Base-by-base conservation (phyloP, 2,329 filamentous ascomycete species). In the Trichoderma harzianum region DNA sequence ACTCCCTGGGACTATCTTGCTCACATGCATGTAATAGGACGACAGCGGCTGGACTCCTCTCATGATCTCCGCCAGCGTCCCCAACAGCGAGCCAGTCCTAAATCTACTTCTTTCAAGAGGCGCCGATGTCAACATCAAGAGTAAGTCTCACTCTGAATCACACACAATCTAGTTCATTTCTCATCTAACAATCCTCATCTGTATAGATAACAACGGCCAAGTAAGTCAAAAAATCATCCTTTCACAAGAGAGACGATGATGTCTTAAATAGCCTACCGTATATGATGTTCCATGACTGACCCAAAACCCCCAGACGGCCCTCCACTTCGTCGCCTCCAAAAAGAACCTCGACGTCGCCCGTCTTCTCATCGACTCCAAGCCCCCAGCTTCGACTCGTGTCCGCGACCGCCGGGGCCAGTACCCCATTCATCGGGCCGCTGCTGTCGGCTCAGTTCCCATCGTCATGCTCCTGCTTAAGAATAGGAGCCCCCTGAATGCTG, bases 281-380 rank as follows among this genome's bases (percentile, higher is more conserved):
- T 47, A 16, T 30, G 7, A 43, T 7, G 18, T 8, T 43, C 18
- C 3, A 10, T 43, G 7, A 18, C 60, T 70, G 39, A 70, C 43
- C 43, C 16, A 26, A 24, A 28, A 5, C 32, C 36, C 24, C 32
- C 76, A 97, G 89, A 97, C 94, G 26, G 93, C 92, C 11, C 88
- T 99, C 24, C 95, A 98, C 82, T 97, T 98, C 79, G 90, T 94
- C 63, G 92, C 93, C 16, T 97, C 94, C 36, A 99, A 99, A 82
- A 90, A 89, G 77, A 95, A 97, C 79, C 84, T 98, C 58, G 93
- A 97, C 74, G 86, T 92, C 7, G 94, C 94, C 30, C 91, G 91
- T 63, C 90, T 89, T 72, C 88, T 99, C n/a, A 83, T 99, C 51
- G 86, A 88, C 21, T 86, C 90, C 76, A 92, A 92, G 72, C 86